Percentiles rank a stretch among this genome's conserved stretches.
These are phyloP conservation scores for Murraya paniculata DNA, from an alignment of 345 rosid species.

Conservation along the genomic window DNA sequence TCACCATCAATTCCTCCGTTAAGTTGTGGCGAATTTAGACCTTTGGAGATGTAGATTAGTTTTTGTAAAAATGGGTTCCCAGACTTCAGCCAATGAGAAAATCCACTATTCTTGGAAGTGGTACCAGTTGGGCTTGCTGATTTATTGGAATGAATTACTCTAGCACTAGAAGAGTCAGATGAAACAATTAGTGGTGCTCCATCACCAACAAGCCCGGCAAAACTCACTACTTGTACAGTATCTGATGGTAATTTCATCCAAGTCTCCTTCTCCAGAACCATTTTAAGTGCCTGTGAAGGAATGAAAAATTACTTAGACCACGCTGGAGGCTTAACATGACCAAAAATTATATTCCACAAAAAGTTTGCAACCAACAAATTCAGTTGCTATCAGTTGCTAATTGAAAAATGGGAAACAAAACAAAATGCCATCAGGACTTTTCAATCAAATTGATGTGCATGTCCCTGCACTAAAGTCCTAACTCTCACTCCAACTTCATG, in stretches of 20 bases:
- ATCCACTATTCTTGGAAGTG: conserved; percentile 57
- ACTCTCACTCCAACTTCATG: background rate
- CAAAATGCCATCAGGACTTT: background rate
- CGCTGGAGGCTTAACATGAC: background rate
- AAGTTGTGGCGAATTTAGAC: conserved; percentile 37
- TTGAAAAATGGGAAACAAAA: background rate
- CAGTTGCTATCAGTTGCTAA: background rate
- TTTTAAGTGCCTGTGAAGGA: conserved; percentile 77
- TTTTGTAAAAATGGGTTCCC: conserved; percentile 86
- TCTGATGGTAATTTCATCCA: conserved; percentile 82
- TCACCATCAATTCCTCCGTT: conserved; percentile 49
- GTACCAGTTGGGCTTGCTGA: conserved; percentile 35
- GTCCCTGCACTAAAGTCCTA: background rate
- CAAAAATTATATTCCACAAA: background rate
- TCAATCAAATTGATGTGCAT: background rate
- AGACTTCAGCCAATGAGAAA: conserved; percentile 71
- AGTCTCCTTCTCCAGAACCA: conserved; percentile 97
- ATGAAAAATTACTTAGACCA: background rate
- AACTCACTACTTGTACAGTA: conserved; percentile 63
- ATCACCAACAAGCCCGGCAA: conserved; percentile 95
- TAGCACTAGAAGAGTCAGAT: conserved; percentile 43
- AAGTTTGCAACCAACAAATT: conserved; percentile 2
- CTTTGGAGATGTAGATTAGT: conserved; percentile 36
- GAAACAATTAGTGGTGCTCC: conserved; percentile 82
- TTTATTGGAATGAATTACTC: conserved; percentile 46